Percentiles rank a stretch among this genome's conserved stretches.
Conservation (phyloP, 2,329 filamentous ascomycete genomes). For the Verticillium nubilum region DNA sequence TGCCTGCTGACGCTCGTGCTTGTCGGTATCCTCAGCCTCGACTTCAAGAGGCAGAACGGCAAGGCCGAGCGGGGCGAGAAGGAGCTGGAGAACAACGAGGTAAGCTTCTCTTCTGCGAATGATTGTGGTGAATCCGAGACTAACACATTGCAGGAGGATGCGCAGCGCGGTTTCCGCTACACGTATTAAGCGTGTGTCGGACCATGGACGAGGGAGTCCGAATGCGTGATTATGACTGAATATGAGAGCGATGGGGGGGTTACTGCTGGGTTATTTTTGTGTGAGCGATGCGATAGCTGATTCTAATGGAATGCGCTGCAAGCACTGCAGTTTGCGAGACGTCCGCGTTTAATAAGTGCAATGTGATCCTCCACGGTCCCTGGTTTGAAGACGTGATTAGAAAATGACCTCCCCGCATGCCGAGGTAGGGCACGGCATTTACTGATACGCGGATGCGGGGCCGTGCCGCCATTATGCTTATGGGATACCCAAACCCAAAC, state of each 20-base stretch:
- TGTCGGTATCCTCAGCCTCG: slow-evolving; percentile 32
- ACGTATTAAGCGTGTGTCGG: slow-evolving; percentile 18
- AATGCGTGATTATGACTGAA: background rate
- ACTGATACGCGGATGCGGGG: background rate
- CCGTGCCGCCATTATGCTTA: background rate
- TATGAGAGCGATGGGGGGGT: background rate
- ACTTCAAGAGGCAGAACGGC: slow-evolving; percentile 38
- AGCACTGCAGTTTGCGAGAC: background rate
- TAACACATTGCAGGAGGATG: slow-evolving; percentile 8
- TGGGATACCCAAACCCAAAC: too few species aligned
- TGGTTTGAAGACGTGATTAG: background rate
- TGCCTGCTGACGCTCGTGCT: slow-evolving; percentile 39
- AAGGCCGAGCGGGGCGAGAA: slow-evolving; percentile 49
- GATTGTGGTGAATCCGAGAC: background rate
- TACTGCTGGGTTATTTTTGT: background rate
- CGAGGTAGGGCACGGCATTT: background rate
- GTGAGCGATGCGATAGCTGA: background rate
- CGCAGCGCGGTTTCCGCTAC: slow-evolving; percentile 25
- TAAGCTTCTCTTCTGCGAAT: slow-evolving; percentile 25
- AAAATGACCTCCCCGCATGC: background rate
- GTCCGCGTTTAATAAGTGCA: background rate
- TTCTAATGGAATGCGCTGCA: background rate
- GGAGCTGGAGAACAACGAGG: slow-evolving; percentile 43
- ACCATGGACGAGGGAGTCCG: background rate
- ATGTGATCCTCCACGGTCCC: background rate